Base-by-base conservation (phyloP, 805 yeast species). In the Wickerhamomyces hampshirensis region DNA sequence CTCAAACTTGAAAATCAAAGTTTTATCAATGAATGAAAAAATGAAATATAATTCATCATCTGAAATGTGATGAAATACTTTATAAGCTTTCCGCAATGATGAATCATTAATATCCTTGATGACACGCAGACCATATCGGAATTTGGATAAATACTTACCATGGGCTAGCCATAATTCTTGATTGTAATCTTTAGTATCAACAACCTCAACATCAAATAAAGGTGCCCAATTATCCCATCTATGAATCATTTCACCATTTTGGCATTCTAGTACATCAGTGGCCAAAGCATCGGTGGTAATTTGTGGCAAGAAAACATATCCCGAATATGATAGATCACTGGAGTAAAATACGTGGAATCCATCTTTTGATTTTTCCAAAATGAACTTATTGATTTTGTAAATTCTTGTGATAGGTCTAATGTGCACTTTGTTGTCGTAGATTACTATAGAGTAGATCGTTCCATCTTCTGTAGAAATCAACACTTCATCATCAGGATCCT, bases 141-240 rank as follows among this genome's bases (percentile, higher is more conserved):
- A 9, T 8, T 33, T 38, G 0, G 59, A 50, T 1, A 53, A 6
- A 2, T 31, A 35, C 16, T 35, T 46, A 1, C 51, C 54, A 38
- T 51, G 55, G 2, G 43, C 45, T 14, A 39, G 41, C 48, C 76
- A 71, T 2, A 71, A 39, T 34, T 71, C 75, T 35, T 68, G 65
- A 5, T 47, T 28, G 2, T 34, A 46, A 33, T 34, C 39, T 39
- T 24, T 46, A 24, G 28, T 40, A 7, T 42, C 62, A 1, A 68
- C 52, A 3, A 68, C 48, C 38, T 53, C 59, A 2, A 66, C 48
- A 49, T 71, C 76, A 14, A 66, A 39, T 2, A 71, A 34, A 0
- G 77, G 77, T 0, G 75, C 60, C 77, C 78, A 72, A 42, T 65
- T 69, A 26, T 57, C 59, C 49, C 60, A 65, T 35, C 58, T 65